Evolutionary conservation across 139 green algal species (phyloP).

Genomic region (Tetradesmus obliquus): DNA sequence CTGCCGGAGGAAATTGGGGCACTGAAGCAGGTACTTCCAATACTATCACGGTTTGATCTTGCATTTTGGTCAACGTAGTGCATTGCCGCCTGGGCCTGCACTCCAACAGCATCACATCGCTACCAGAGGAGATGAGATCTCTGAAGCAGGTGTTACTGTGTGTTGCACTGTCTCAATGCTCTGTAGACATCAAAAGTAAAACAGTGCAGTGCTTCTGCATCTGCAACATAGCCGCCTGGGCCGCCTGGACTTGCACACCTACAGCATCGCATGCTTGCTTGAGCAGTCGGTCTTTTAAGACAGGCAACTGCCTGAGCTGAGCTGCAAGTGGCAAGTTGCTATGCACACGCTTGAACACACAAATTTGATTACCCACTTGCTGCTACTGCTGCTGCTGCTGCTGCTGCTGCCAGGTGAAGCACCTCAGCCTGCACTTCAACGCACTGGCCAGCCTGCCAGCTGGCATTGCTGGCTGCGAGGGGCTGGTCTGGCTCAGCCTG

Average conservation of each 20-base stretch:
- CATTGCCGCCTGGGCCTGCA: constrained; percentile 52
- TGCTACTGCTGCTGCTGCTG: not conserved
- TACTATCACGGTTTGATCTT: too few relatives aligned
- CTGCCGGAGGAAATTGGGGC: constrained; percentile 50
- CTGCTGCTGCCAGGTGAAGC: constrained; percentile 19
- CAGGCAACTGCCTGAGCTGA: too few relatives aligned
- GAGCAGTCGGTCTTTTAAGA: not conserved
- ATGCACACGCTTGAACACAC: too few relatives aligned
- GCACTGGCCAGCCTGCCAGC: constrained; percentile 53
- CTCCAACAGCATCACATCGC: constrained; percentile 50
- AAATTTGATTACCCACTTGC: too few relatives aligned
- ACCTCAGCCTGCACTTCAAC: constrained; percentile 59
- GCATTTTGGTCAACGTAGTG: not conserved
- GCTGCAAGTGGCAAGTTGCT: too few relatives aligned
- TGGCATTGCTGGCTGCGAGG: constrained; percentile 41
- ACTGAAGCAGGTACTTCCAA: constrained; percentile 36
- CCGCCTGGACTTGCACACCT: constrained; percentile 59
- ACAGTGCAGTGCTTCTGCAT: too few relatives aligned
- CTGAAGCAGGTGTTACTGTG: constrained; percentile 40
- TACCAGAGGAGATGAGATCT: constrained; percentile 46
- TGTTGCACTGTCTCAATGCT: too few relatives aligned
- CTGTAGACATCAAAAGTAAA: too few relatives aligned
- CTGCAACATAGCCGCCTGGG: too few relatives aligned
- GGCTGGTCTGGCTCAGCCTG: constrained; percentile 54
- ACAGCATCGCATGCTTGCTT: constrained; percentile 50